Percentiles rank a stretch among this genome's conserved stretches.
phyloP scores from a whole-genome alignment of 805 yeast species.

The Scheffersomyces coipomensis region DNA sequence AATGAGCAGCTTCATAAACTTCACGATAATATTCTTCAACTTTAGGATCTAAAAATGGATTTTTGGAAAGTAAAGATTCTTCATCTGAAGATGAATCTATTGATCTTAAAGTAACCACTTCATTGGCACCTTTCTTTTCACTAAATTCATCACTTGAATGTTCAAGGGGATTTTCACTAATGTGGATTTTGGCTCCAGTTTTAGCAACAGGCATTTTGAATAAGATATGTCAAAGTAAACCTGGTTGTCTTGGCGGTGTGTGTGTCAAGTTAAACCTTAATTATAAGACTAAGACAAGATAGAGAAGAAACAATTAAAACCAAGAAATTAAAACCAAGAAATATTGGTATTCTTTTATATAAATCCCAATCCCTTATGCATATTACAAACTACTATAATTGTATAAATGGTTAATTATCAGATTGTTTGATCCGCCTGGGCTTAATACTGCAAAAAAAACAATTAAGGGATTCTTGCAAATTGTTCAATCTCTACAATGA shows the following conservation, averaged over 20 bases:
- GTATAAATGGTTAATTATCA: too few relatives aligned
- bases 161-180: not conserved
- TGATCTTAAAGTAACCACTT: not conserved
- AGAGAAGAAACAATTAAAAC: not conserved
- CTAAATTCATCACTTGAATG: not conserved
- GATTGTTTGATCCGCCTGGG: too few relatives aligned
- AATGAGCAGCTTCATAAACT: slow-evolving; percentile 41
- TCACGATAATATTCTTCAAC: slow-evolving; percentile 6
- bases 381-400: too few relatives aligned
- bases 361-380: too few relatives aligned
- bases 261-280: not conserved
- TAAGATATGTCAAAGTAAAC: not conserved
- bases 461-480: too few relatives aligned
- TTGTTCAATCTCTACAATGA: too few relatives aligned
- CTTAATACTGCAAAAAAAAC: too few relatives aligned
- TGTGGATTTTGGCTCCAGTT: not conserved
- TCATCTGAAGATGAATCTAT: slow-evolving; percentile 1
- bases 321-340: not conserved
- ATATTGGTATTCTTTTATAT: not conserved
- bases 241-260: not conserved
- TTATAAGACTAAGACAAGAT: not conserved
- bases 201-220: not conserved
- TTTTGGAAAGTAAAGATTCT: slow-evolving; percentile 1
- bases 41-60: slow-evolving; percentile 6
- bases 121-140: not conserved